These are phyloP conservation scores for Mycena polygramma DNA, from an alignment of 768 basidiomycete genomes.

Conservation along the genomic window DNA sequence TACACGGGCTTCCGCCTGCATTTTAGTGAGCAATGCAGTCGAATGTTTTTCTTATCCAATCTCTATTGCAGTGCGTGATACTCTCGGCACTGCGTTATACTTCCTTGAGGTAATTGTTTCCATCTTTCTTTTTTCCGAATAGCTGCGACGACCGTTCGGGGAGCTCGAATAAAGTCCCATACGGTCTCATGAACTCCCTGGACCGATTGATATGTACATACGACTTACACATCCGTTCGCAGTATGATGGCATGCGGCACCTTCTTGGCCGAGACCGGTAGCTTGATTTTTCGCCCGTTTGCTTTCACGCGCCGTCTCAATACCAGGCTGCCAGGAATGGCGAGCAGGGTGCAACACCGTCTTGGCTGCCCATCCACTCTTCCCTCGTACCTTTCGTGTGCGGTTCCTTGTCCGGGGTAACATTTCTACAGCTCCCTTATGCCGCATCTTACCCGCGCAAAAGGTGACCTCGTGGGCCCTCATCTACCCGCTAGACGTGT, in stretches of 20 bases:
- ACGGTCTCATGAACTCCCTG: too few species aligned
- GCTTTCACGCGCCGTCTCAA: slow-evolving; percentile 1
- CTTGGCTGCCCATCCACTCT: slow-evolving; percentile 86
- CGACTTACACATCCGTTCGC: background rate
- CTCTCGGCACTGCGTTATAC: slow-evolving; percentile 89
- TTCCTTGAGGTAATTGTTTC: slow-evolving; percentile 71
- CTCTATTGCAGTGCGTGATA: slow-evolving; percentile 79
- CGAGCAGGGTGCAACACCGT: slow-evolving; percentile 85
- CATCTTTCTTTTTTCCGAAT: background rate
- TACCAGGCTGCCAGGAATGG: slow-evolving; percentile 50
- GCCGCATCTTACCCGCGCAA: slow-evolving; percentile 42
- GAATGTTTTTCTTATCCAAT: slow-evolving; percentile 18
- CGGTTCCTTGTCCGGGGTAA: slow-evolving; percentile 89
- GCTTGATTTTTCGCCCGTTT: background rate
- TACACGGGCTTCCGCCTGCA: slow-evolving; percentile 92
- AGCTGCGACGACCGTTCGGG: background rate
- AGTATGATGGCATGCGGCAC: slow-evolving; percentile 91
- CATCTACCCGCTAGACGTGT: slow-evolving; percentile 97
- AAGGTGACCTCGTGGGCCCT: slow-evolving; percentile 86
- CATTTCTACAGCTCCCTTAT: slow-evolving; percentile 42
- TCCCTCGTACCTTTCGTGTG: slow-evolving; percentile 92
- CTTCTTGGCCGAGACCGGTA: slow-evolving; percentile 80
- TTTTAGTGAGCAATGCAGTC: slow-evolving; percentile 64
- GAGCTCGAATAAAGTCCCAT: too few species aligned
- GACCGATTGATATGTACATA: too few species aligned